phyloP scores from a whole-genome alignment of 1,284 basidiomycete genomes.

The Tilletia indica region DNA sequence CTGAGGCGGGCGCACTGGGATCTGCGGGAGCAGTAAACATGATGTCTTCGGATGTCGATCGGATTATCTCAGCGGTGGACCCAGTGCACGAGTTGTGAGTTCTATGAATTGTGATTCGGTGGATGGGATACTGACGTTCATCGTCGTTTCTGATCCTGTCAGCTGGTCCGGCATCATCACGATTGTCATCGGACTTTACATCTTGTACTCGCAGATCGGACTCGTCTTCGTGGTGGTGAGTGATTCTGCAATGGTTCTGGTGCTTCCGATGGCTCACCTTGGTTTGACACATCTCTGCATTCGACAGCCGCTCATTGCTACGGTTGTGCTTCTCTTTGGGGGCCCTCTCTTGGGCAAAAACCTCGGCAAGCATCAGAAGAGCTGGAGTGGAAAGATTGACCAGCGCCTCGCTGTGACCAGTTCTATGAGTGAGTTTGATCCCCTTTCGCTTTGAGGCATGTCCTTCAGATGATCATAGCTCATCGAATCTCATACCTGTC shows the following conservation, averaged over 20 bases:
- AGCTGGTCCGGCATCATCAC: conserved; percentile 38
- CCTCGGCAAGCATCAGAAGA: conserved; percentile 33
- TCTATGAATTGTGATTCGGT: no score
- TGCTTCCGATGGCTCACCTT: neutral
- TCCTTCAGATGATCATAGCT: no score
- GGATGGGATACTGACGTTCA: no score
- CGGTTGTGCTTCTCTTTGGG: conserved; percentile 32
- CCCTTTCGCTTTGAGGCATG: no score
- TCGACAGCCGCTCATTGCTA: conserved; percentile 28
- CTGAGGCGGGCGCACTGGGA: conserved; percentile 39
- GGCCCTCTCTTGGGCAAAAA: conserved; percentile 30
- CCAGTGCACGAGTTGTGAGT: conserved; percentile 32
- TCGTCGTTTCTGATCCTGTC: no score
- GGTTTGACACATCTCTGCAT: neutral
- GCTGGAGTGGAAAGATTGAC: conserved; percentile 41
- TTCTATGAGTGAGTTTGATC: neutral
- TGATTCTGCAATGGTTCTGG: neutral
- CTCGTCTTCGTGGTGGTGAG: conserved; percentile 35
- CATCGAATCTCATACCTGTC: no score
- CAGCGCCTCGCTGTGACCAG: conserved; percentile 40
- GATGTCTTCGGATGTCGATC: conserved; percentile 50
- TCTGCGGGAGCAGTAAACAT: conserved; percentile 43
- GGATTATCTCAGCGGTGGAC: conserved; percentile 36
- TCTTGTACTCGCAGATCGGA: conserved; percentile 40
- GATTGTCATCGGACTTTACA: conserved; percentile 39